These are phyloP conservation scores for Ulota crispa DNA, from an alignment of 225 moss, liverwort and hornwort species.

Conservation along the genomic window DNA sequence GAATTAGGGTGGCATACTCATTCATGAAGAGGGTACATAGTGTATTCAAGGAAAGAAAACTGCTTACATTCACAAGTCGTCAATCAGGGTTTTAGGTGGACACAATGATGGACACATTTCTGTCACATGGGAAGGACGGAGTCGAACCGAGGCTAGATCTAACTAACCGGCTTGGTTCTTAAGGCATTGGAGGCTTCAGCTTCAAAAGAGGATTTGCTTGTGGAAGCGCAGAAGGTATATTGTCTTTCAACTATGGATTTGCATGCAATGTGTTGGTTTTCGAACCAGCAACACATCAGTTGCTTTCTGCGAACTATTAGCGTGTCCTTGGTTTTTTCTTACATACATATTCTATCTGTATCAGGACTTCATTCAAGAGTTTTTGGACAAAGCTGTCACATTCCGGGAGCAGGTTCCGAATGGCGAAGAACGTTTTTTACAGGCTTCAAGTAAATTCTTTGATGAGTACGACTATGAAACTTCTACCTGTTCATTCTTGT, in stretches of 20 bases:
- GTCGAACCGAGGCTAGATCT: constrained; percentile 48
- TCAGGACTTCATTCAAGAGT: constrained; percentile 83
- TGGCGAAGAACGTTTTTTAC: constrained; percentile 52
- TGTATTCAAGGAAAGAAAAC: constrained; percentile 26
- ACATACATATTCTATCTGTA: constrained; percentile 5
- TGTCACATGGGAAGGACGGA: constrained; percentile 59
- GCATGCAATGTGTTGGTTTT: constrained; percentile 5
- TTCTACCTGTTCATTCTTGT: constrained; percentile 18
- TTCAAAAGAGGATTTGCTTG: constrained; percentile 27
- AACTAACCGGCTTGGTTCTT: constrained; percentile 60
- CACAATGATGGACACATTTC: constrained; percentile 66
- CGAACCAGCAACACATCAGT: background rate
- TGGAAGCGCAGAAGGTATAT: constrained; percentile 46
- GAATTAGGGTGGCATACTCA: constrained; percentile 23
- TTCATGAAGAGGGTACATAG: constrained; percentile 17
- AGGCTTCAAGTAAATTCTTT: constrained; percentile 66
- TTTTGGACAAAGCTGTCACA: constrained; percentile 61
- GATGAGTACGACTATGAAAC: constrained; percentile 49
- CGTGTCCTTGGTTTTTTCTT: constrained; percentile 11
- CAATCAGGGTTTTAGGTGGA: constrained; percentile 48
- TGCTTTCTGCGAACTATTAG: background rate
- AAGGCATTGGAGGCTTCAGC: constrained; percentile 50
- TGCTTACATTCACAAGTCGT: constrained; percentile 32
- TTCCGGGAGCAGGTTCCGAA: constrained; percentile 62
- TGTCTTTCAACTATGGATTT: constrained; percentile 10